Conservation (phyloP, 139 green algal genomes). For the Klebsormidium nitens region DNA sequence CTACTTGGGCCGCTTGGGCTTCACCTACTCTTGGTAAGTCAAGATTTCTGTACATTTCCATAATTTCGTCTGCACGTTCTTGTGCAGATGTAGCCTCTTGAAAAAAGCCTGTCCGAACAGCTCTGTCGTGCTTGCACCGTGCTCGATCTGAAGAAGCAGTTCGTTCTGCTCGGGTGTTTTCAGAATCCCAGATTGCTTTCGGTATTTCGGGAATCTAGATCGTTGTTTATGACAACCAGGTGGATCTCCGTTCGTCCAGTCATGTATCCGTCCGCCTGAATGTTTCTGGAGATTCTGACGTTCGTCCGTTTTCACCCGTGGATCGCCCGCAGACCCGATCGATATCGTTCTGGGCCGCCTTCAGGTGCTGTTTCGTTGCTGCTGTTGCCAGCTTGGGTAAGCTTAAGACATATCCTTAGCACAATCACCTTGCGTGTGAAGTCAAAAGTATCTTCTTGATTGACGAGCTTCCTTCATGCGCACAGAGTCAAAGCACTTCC, state of each 20-base stretch:
- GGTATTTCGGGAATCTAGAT: too few relatives aligned
- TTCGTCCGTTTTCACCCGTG: not conserved
- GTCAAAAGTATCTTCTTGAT: too few relatives aligned
- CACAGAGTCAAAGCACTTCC: too few relatives aligned
- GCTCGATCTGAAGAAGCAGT: too few relatives aligned
- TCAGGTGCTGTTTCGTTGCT: not conserved
- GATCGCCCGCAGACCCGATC: not conserved
- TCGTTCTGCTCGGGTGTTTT: not conserved
- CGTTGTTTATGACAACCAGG: too few relatives aligned
- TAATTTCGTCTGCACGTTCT: conserved; percentile 5
- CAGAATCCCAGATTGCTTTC: not conserved
- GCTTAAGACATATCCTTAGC: too few relatives aligned
- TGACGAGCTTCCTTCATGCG: too few relatives aligned
- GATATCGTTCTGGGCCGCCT: not conserved
- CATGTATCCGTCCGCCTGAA: not conserved
- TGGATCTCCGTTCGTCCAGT: not conserved
- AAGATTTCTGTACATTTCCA: not conserved
- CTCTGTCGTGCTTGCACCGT: too few relatives aligned
- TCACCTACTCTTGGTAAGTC: conserved; percentile 48
- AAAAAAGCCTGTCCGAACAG: too few relatives aligned
- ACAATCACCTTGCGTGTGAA: too few relatives aligned
- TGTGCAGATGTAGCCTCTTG: too few relatives aligned
- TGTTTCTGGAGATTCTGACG: not conserved
- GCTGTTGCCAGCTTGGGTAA: not conserved
- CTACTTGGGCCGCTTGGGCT: conserved; percentile 58